Percentiles rank a stretch among this genome's conserved stretches.
Conservation (phyloP, 2,329 filamentous ascomycete species). For the Ceratocystiopsis brevicomis region DNA sequence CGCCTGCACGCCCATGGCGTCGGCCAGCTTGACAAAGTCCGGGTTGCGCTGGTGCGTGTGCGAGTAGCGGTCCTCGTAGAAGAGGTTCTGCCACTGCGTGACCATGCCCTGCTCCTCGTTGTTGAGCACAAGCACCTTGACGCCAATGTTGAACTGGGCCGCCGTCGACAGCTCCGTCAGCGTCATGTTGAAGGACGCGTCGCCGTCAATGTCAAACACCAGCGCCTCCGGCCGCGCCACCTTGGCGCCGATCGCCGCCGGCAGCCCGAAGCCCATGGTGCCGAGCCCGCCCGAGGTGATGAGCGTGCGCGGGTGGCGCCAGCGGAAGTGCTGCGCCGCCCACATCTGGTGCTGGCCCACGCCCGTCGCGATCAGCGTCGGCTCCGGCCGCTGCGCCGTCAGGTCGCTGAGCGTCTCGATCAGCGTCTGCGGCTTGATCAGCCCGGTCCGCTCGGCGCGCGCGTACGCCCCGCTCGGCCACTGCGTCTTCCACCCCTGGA, state of each 20-base stretch:
- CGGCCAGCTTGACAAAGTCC: conserved; percentile 84
- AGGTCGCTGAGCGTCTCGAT: conserved; percentile 81
- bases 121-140: conserved; percentile 89
- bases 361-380: conserved; percentile 78
- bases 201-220: conserved; percentile 90
- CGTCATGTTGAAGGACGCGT: conserved; percentile 99
- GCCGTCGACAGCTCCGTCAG: conserved; percentile 87
- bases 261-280: conserved; percentile 90
- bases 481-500: conserved; percentile 74
- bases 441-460: conserved; percentile 50
- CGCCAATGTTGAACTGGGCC: conserved; percentile 86
- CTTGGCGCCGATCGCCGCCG: conserved; percentile 88
- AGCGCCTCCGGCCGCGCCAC: conserved; percentile 58
- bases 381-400: conserved; percentile 59
- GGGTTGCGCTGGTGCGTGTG: conserved; percentile 91
- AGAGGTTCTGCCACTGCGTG: conserved; percentile 94
- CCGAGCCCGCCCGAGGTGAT: conserved; percentile 91
- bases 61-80: conserved; percentile 83
- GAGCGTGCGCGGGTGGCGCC: conserved; percentile 81
- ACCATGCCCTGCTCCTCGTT: conserved; percentile 99
- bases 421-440: conserved; percentile 87
- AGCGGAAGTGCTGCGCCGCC: conserved; percentile 91
- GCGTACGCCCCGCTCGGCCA: conserved; percentile 77
- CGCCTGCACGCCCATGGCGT: conserved; percentile 75
- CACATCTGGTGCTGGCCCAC: conserved; percentile 99